Base-by-base conservation (phyloP, 2,329 filamentous ascomycete genomes). In the Colletotrichum paranaense region DNA sequence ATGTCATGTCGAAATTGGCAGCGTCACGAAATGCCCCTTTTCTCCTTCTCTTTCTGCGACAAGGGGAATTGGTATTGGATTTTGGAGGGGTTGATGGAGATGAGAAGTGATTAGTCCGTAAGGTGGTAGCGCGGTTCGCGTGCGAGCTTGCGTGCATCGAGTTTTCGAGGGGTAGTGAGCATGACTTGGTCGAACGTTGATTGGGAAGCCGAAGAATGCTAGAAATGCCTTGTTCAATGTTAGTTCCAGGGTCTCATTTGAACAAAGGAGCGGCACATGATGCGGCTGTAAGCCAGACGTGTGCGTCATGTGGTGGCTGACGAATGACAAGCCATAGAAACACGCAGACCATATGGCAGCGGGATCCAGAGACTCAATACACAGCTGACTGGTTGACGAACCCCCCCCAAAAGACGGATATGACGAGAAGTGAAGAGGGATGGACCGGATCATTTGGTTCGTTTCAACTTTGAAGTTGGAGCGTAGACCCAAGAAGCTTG, bases 1-100 rank as follows among this genome's bases (percentile, higher is more conserved):
- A 73, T 73, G 71, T 64, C 55, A 70, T 59, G 55, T 70, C 49
- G 32, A 73, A 70, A 60, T 71, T 70, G 71, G 49, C 46, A 70
- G n/a, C 32, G 22, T 62, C 60, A 62, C 67, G 53, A 70, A 59
- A 59, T 42, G 66, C 59, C 66, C 67, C 70, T 24, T 53, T 70
- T 72, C 46, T 9, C 7, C n/a, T 42, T 42, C 19, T 9, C 32
- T 38, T 19, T 52, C 19, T 67, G 53, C n/a, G 14, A 58, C 7
- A 30, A n/a, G 42, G 38, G 26, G 49, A 38, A 30, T 19, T 38
- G 16, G 35, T 24, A 28, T 49, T 63, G 30, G 28, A 55, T 46
- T n/a, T 42, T 38, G 55, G 68, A 68, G 66, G 69, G 70, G 58
- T 68, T 16, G 58, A 62, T 38, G 49, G 52, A 68, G 53, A 65